phyloP scores from a whole-genome alignment of 1,139 yeast genomes.

The Ashbya aceris region DNA sequence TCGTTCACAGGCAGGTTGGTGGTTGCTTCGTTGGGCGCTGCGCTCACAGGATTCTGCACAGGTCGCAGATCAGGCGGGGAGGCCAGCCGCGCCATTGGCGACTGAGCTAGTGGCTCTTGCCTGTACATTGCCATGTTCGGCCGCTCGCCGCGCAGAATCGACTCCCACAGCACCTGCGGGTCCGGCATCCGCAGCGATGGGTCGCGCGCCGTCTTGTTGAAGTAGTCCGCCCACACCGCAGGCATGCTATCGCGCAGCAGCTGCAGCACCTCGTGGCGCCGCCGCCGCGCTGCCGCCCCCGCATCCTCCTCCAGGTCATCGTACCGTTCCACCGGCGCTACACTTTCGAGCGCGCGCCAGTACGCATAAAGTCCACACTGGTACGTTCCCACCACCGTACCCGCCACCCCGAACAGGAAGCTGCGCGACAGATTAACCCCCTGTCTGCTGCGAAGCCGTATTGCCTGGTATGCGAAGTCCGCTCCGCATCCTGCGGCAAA shows the following conservation, averaged over 20 bases:
- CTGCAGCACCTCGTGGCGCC: constrained; percentile 31
- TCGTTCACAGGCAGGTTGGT: too few relatives aligned
- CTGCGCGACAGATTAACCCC: constrained; percentile 31
- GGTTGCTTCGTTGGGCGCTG: background rate
- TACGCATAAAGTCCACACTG: constrained; percentile 25
- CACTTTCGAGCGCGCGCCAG: constrained; percentile 19
- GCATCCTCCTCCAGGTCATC: constrained; percentile 11
- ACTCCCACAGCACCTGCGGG: constrained; percentile 28
- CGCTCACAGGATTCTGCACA: too few relatives aligned
- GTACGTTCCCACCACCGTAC: constrained; percentile 28
- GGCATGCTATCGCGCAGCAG: constrained; percentile 29
- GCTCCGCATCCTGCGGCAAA: constrained; percentile 27
- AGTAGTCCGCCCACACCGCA: constrained; percentile 33
- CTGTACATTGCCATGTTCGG: too few relatives aligned
- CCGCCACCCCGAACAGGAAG: constrained; percentile 29
- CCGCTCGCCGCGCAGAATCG: too few relatives aligned
- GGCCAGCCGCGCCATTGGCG: too few relatives aligned
- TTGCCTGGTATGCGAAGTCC: constrained; percentile 27
- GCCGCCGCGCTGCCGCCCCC: constrained; percentile 14
- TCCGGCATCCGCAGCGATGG: constrained; percentile 33
- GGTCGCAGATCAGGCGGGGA: too few relatives aligned
- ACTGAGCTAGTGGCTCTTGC: too few relatives aligned
- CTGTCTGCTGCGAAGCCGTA: constrained; percentile 26
- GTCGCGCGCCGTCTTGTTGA: constrained; percentile 29
- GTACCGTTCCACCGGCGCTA: constrained; percentile 17